Percentiles rank a stretch among this genome's conserved stretches.
These are phyloP conservation scores for Zymoseptoria ardabiliae DNA, from an alignment of 2,329 filamentous ascomycete genomes.

Conservation along the genomic window DNA sequence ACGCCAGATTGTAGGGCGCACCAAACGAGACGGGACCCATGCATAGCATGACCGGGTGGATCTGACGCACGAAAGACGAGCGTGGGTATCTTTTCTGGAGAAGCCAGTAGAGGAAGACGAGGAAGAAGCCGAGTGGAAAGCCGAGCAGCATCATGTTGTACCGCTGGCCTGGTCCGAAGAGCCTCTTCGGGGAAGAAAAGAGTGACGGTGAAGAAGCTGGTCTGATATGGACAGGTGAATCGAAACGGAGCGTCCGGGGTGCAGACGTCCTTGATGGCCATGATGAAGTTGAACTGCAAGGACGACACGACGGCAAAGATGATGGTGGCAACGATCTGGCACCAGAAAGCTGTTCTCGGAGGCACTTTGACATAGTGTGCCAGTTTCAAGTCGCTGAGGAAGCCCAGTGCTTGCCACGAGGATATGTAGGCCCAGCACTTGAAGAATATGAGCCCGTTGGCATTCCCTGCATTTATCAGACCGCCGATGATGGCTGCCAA, in stretches of 20 bases:
- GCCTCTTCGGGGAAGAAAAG: slow-evolving; percentile 5
- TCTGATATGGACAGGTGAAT: slow-evolving; percentile 3
- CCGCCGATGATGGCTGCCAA: slow-evolving; percentile 75
- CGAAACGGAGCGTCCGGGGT: slow-evolving; percentile 2
- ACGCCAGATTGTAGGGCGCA: slow-evolving; percentile 5
- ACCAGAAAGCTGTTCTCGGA: slow-evolving; percentile 63
- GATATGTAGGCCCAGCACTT: slow-evolving; percentile 53
- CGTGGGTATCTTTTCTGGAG: slow-evolving; percentile 3
- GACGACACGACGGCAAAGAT: slow-evolving; percentile 58
- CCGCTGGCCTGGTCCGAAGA: slow-evolving; percentile 3
- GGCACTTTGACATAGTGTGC: slow-evolving; percentile 87
- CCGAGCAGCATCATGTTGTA: slow-evolving; percentile 7
- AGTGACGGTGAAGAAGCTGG: slow-evolving; percentile 3
- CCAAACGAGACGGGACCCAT: slow-evolving; percentile 5
- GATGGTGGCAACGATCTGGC: slow-evolving; percentile 67
- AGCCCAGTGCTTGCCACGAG: slow-evolving; percentile 69
- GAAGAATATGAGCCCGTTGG: slow-evolving; percentile 80
- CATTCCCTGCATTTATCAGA: slow-evolving; percentile 72
- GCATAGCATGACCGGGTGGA: slow-evolving; percentile 4
- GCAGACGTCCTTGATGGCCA: slow-evolving; percentile 3
- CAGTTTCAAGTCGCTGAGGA: slow-evolving; percentile 76
- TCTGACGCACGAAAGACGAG: background rate
- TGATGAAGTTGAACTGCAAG: slow-evolving; percentile 55
- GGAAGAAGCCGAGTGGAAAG: slow-evolving; percentile 3
- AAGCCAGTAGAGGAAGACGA: slow-evolving; percentile 3